Conservation (phyloP, 1,284 basidiomycete species). For the Trametes polyzona region DNA sequence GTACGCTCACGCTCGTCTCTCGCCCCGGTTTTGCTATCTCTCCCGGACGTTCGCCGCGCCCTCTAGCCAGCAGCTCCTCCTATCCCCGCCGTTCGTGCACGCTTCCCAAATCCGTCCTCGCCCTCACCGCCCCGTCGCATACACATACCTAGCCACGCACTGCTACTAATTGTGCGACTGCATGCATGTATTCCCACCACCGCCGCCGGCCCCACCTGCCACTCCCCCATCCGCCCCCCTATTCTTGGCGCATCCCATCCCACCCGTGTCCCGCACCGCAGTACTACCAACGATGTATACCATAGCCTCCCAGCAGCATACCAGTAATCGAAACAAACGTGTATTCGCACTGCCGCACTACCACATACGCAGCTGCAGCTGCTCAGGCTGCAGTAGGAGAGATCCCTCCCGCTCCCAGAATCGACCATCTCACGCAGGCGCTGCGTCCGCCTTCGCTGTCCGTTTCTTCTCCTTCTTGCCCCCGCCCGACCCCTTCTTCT, state of each 20-base stretch:
- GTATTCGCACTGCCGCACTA: slow-evolving; percentile 15
- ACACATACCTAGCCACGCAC: slow-evolving; percentile 33
- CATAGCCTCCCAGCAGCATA: slow-evolving; percentile 30
- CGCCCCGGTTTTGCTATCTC: slow-evolving; percentile 16
- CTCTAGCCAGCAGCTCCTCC: neutral
- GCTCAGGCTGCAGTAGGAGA: too few relatives aligned
- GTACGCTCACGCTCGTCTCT: slow-evolving; percentile 12
- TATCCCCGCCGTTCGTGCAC: slow-evolving; percentile 7
- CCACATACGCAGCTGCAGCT: too few relatives aligned
- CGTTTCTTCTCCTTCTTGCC: slow-evolving; percentile 75
- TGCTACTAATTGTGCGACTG: slow-evolving; percentile 26
- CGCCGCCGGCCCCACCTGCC: neutral
- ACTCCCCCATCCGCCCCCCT: slow-evolving; percentile 6
- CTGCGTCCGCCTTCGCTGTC: slow-evolving; percentile 35
- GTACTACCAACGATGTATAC: slow-evolving; percentile 32
- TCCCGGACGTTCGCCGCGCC: slow-evolving; percentile 13
- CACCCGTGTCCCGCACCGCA: slow-evolving; percentile 26
- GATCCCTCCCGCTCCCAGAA: too few relatives aligned
- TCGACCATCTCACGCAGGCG: neutral
- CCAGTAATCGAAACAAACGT: slow-evolving; percentile 28
- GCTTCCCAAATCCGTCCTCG: slow-evolving; percentile 3
- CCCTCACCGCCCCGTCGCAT: slow-evolving; percentile 1
- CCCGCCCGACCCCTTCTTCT: slow-evolving; percentile 65
- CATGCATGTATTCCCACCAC: slow-evolving; percentile 32
- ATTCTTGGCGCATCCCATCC: slow-evolving; percentile 16